Conservation (phyloP, 495 filamentous ascomycete species). For the Lindgomyces ingoldianus region DNA sequence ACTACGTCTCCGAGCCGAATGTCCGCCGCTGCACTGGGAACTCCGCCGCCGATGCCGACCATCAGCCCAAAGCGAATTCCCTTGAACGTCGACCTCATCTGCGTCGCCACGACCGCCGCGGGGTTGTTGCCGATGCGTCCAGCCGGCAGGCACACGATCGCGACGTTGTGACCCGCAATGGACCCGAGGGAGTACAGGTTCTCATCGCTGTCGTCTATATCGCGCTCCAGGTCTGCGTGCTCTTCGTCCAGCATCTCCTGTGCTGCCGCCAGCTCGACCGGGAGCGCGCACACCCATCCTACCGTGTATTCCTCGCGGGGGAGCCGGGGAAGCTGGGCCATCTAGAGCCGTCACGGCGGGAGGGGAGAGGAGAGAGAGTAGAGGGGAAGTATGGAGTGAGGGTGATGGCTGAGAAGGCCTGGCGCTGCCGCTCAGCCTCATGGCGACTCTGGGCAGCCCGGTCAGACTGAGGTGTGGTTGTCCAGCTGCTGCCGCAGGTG, state of each 20-base stretch:
- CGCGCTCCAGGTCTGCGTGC: slow-evolving; percentile 20
- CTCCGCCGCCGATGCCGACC: slow-evolving; percentile 53
- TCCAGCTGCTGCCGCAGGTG: too few relatives aligned
- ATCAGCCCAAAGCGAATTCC: slow-evolving; percentile 49
- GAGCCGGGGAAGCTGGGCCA: too few relatives aligned
- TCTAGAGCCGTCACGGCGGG: too few relatives aligned
- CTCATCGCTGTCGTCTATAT: not conserved
- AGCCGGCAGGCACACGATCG: slow-evolving; percentile 46
- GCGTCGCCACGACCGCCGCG: slow-evolving; percentile 40
- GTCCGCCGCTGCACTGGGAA: slow-evolving; percentile 42
- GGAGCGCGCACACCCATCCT: slow-evolving; percentile 33
- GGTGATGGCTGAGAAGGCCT: too few relatives aligned
- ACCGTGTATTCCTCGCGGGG: slow-evolving; percentile 28
- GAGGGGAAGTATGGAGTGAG: too few relatives aligned
- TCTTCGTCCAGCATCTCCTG: slow-evolving; percentile 33
- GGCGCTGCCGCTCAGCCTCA: too few relatives aligned
- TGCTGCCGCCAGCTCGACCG: slow-evolving; percentile 30
- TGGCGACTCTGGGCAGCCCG: too few relatives aligned
- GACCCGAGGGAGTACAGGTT: slow-evolving; percentile 29
- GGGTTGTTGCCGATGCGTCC: slow-evolving; percentile 47
- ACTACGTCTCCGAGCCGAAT: slow-evolving; percentile 53
- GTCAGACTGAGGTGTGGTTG: too few relatives aligned
- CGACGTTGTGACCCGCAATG: slow-evolving; percentile 27
- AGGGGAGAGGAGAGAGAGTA: too few relatives aligned
- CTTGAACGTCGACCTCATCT: slow-evolving; percentile 49